Evolutionary conservation across 2,329 filamentous ascomycete species (phyloP).

Genomic region (Paracoccidioides lutzii): DNA sequence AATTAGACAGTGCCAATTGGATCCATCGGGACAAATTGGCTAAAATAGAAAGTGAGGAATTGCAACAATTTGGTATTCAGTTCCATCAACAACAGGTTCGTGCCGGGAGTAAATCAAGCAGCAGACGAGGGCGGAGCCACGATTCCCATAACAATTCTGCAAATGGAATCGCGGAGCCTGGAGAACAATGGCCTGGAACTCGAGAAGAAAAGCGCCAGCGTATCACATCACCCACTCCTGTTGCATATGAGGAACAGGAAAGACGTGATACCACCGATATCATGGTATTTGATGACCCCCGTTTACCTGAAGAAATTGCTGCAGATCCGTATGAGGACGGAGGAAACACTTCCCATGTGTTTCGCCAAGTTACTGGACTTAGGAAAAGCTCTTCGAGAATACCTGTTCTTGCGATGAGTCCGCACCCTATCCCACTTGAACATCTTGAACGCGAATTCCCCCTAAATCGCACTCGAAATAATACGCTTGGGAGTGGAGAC

Average conservation of each 20-base stretch:
- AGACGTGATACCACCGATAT: conserved; percentile 21
- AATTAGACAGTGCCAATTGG: conserved; percentile 32
- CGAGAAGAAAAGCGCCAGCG: conserved; percentile 24
- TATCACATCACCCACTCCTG: conserved; percentile 21
- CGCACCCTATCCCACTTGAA: conserved; percentile 58
- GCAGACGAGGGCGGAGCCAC: conserved; percentile 24
- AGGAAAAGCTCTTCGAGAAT: conserved; percentile 64
- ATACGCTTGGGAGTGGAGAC: conserved; percentile 45
- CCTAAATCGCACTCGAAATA: conserved; percentile 46
- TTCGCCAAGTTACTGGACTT: conserved; percentile 35
- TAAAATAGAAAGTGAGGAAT: conserved; percentile 38
- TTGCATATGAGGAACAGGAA: conserved; percentile 28
- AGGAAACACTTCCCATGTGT: conserved; percentile 35
- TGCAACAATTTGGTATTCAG: conserved; percentile 35
- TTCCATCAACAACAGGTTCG: conserved; percentile 26
- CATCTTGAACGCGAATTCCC: conserved; percentile 63
- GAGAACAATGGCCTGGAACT: conserved; percentile 23
- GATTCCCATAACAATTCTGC: conserved; percentile 23
- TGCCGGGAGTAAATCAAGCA: conserved; percentile 24
- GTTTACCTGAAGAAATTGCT: conserved; percentile 65
- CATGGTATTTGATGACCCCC: conserved; percentile 47
- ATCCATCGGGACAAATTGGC: conserved; percentile 40
- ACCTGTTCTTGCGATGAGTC: conserved; percentile 69
- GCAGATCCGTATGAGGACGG: conserved; percentile 30
- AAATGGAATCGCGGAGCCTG: conserved; percentile 20